These are phyloP conservation scores for Ascochyta koolunga DNA, from an alignment of 2,329 filamentous ascomycete species.

Conservation along the genomic window DNA sequence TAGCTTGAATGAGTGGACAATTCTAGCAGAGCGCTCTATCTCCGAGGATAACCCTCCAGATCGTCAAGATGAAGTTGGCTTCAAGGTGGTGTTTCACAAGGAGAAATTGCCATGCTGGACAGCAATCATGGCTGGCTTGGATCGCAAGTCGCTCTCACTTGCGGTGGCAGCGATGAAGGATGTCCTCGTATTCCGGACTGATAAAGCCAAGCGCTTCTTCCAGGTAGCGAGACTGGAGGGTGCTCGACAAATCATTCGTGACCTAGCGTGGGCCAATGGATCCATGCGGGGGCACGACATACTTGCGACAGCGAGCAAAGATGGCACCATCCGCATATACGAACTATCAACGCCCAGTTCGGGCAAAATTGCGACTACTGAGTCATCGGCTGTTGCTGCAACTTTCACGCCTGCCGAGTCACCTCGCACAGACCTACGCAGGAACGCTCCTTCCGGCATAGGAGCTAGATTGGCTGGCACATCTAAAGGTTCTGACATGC, in stretches of 20 bases:
- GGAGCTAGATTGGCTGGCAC: constrained; percentile 59
- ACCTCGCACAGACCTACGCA: constrained; percentile 30
- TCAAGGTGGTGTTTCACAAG: constrained; percentile 86
- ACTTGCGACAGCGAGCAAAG: constrained; percentile 89
- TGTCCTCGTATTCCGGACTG: constrained; percentile 82
- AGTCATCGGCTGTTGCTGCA: constrained; percentile 30
- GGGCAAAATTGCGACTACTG: constrained; percentile 45
- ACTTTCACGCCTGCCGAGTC: constrained; percentile 27
- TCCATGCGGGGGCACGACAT: constrained; percentile 90
- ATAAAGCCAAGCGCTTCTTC: constrained; percentile 79
- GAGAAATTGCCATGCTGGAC: constrained; percentile 81
- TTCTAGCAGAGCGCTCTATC: constrained; percentile 77
- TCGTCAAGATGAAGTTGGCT: constrained; percentile 84
- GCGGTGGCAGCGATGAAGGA: constrained; percentile 86
- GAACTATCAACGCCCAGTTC: constrained; percentile 68
- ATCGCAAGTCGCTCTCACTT: constrained; percentile 77
- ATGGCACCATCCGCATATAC: constrained; percentile 89
- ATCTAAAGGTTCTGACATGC: constrained; percentile 52
- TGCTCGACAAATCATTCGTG: constrained; percentile 79
- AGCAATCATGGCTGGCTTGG: constrained; percentile 79
- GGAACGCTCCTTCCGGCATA: constrained; percentile 57
- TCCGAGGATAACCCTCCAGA: constrained; percentile 66
- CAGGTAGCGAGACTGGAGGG: constrained; percentile 76
- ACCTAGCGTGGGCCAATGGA: constrained; percentile 90
- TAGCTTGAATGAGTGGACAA: constrained; percentile 75